Percentiles rank a stretch among this genome's conserved stretches.
phyloP scores from a whole-genome alignment of 169 alveolate species.

The Eimeria sp. region DNA sequence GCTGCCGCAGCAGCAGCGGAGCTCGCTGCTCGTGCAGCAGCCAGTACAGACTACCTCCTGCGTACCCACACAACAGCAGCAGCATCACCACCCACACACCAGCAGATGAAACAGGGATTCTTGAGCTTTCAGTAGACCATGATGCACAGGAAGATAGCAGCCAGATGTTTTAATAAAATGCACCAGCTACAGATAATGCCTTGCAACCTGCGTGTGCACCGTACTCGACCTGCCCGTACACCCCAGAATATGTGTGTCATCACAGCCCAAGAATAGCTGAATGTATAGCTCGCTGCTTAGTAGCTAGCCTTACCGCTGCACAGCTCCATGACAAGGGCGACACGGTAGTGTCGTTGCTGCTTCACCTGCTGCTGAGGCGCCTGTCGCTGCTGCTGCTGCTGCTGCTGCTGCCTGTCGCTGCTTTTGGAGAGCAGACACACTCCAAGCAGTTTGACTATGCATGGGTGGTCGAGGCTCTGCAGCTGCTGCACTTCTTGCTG shows the following conservation, averaged over 20 bases:
- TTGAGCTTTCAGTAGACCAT: background rate
- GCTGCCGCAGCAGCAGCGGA: background rate
- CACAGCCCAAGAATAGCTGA: background rate
- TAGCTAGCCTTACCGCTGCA: slow-evolving; percentile 29
- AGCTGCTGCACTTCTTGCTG: slow-evolving; percentile 72
- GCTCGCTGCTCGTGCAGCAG: slow-evolving; percentile 65
- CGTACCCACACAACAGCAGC: background rate
- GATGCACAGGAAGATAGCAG: no score
- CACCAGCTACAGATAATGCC: background rate
- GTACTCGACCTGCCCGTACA: background rate
- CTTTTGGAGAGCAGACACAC: slow-evolving; percentile 49
- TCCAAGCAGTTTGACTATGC: slow-evolving; percentile 56
- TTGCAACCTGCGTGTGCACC: background rate
- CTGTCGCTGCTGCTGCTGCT: background rate
- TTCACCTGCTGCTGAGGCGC: background rate
- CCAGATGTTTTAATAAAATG: no score
- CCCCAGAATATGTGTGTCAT: background rate
- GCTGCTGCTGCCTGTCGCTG: slow-evolving; percentile 12
- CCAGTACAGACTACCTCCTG: slow-evolving; percentile 50
- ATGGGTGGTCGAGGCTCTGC: slow-evolving; percentile 50
- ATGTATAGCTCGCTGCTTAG: background rate
- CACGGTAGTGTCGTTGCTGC: slow-evolving; percentile 53
- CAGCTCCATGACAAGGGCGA: slow-evolving; percentile 35
- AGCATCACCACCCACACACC: background rate
- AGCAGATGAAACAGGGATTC: background rate